A percentile compares a stretch with the other conserved stretches of the same genome.
These are phyloP conservation scores for Plasmodium fragile DNA, from an alignment of 169 alveolate genomes.

Conservation along the genomic window DNA sequence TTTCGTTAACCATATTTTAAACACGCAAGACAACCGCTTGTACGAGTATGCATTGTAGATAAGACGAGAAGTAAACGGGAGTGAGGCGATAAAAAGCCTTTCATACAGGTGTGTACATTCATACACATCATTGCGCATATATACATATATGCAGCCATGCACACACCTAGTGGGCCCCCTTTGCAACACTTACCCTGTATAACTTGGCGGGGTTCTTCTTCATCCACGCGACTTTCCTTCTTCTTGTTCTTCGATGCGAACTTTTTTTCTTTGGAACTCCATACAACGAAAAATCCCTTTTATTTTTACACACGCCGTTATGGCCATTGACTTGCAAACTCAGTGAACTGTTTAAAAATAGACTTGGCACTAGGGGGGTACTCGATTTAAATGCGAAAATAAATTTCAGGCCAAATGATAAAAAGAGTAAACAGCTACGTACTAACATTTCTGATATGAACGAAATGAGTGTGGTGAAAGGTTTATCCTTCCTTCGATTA, in stretches of 20 bases:
- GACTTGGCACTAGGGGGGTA: background rate
- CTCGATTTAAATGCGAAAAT: slow-evolving; percentile 10
- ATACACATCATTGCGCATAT: background rate
- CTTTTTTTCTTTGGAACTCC: slow-evolving; percentile 89
- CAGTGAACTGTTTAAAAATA: slow-evolving; percentile 55
- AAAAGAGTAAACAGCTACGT: slow-evolving; percentile 16
- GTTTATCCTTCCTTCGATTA: background rate
- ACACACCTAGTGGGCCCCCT: background rate
- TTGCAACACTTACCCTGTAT: slow-evolving; percentile 76
- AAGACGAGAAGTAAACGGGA: background rate
- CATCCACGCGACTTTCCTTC: slow-evolving; percentile 89
- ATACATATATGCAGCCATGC: background rate
- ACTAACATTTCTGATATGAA: slow-evolving; percentile 35
- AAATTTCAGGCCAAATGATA: slow-evolving; percentile 15
- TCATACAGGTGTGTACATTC: background rate
- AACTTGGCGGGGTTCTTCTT: slow-evolving; percentile 83
- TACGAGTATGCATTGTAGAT: background rate
- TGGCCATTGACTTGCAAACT: slow-evolving; percentile 4
- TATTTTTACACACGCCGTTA: slow-evolving; percentile 2
- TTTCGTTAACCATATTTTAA: background rate
- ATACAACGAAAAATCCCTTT: slow-evolving; percentile 48
- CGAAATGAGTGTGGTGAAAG: slow-evolving; percentile 18
- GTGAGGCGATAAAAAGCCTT: background rate
- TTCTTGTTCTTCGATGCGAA: slow-evolving; percentile 83
- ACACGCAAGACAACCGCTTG: background rate